Conservation (phyloP, 1,139 yeast species). For the Saccharomycopsis crataegensis region DNA sequence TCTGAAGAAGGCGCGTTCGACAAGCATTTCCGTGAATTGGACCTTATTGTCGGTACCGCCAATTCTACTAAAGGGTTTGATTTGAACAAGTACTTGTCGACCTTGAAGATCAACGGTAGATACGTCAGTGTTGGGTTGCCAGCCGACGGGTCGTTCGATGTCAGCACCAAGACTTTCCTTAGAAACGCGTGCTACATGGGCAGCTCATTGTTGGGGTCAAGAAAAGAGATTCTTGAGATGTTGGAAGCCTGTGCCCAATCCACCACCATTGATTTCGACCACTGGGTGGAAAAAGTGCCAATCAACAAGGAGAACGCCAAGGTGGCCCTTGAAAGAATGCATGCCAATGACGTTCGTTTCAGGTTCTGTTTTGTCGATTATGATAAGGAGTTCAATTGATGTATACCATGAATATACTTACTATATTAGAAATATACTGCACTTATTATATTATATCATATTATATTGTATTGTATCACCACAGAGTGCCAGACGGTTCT, state of each 20-base stretch:
- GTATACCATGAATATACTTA: too few species aligned
- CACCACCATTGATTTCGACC: conserved; percentile 13
- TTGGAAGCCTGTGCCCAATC: conserved; percentile 43
- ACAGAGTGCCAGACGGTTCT: too few species aligned
- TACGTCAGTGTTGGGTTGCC: conserved; percentile 49
- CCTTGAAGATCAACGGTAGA: conserved; percentile 38
- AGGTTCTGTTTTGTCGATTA: conserved; percentile 55
- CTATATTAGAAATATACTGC: too few species aligned
- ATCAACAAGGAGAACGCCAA: conserved; percentile 44
- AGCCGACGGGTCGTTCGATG: conserved; percentile 23
- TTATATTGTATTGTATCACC: too few species aligned
- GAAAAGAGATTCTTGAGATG: conserved; percentile 48
- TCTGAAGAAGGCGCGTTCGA: conserved; percentile 34
- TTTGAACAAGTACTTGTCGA: conserved; percentile 28
- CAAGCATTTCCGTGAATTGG: conserved; percentile 28
- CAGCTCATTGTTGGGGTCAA: conserved; percentile 38
- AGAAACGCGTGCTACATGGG: conserved; percentile 22
- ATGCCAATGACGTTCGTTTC: conserved; percentile 51
- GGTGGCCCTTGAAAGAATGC: conserved; percentile 44
- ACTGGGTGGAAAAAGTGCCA: conserved; percentile 54
- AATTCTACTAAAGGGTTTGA: conserved; percentile 33
- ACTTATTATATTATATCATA: too few species aligned
- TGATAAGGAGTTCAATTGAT: conserved; percentile 31
- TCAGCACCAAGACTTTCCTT: conserved; percentile 33
- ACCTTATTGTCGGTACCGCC: conserved; percentile 45